These are phyloP conservation scores for Tylopilus rubrobrunneus DNA, from an alignment of 768 basidiomycete genomes.

Conservation along the genomic window DNA sequence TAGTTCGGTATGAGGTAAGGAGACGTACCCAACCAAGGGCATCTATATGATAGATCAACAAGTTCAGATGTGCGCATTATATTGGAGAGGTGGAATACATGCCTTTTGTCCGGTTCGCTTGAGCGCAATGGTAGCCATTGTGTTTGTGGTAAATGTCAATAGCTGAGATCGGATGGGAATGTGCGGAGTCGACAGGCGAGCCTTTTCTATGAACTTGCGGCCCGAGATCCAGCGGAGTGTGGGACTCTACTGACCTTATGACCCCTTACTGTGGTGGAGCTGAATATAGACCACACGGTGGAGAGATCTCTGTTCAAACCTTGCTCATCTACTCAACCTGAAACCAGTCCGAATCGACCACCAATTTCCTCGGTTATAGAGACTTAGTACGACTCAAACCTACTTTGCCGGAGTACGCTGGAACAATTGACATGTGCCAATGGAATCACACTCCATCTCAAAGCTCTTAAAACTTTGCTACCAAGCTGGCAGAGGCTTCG, in stretches of 20 bases:
- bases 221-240: conserved; percentile 5
- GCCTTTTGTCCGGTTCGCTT: conserved; percentile 62
- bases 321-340: no score
- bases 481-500: no score
- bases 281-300: no score
- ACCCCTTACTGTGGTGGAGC: not conserved
- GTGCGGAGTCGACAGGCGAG: not conserved
- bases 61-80: not conserved
- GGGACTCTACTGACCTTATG: not conserved
- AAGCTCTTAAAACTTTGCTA: no score
- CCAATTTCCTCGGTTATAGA: no score
- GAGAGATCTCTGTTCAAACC: no score
- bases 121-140: conserved; percentile 52
- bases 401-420: no score
- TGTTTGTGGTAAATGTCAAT: conserved; percentile 5
- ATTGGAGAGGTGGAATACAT: conserved; percentile 2
- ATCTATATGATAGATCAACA: conserved; percentile 41
- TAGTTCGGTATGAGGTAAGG: conserved; percentile 1
- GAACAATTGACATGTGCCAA: no score
- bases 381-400: no score
- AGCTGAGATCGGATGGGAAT: conserved; percentile 9
- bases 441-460: no score
- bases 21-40: conserved; percentile 60
- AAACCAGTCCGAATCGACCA: no score
- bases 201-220: conserved; percentile 5